Percentiles rank a stretch among this genome's conserved stretches.
These are phyloP conservation scores for Tillandsia fasciculata DNA, from an alignment of 176 grass and related monocot genomes.

Conservation along the genomic window DNA sequence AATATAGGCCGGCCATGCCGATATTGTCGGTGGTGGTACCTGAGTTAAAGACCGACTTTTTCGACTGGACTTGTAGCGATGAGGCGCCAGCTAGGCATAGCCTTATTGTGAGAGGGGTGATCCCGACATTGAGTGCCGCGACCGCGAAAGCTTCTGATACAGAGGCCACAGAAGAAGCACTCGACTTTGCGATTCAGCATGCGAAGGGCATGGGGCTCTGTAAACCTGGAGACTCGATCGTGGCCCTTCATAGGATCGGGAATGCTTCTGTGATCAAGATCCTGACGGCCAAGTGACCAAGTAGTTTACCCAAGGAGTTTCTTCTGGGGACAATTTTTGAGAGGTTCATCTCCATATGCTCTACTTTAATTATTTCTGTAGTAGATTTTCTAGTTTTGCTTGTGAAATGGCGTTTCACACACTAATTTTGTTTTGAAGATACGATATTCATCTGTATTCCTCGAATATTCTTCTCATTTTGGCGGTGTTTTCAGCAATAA, in stretches of 20 bases:
- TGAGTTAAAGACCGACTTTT: neutral
- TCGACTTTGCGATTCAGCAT: conserved; percentile 12
- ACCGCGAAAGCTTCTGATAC: conserved; percentile 9
- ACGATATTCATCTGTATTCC: neutral
- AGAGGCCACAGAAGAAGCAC: conserved; percentile 15
- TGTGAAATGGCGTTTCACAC: neutral
- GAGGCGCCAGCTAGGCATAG: conserved; percentile 15
- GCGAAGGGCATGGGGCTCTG: conserved; percentile 10
- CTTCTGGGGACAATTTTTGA: conserved; percentile 1
- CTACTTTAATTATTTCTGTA: neutral
- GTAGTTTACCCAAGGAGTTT: neutral
- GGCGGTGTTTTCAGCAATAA: too few relatives aligned
- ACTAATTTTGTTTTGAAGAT: neutral
- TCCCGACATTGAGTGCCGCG: conserved; percentile 6
- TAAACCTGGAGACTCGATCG: conserved; percentile 13
- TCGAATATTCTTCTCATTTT: neutral
- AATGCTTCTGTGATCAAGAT: conserved; percentile 6
- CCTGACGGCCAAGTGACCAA: neutral
- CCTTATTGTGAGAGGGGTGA: conserved; percentile 15
- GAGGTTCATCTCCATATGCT: neutral
- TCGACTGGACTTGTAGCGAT: conserved; percentile 16
- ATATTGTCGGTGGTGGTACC: conserved; percentile 11
- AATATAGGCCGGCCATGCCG: conserved; percentile 5
- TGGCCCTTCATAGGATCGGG: conserved; percentile 7
- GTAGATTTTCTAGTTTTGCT: neutral